phyloP scores from a whole-genome alignment of 1,284 basidiomycete species.

The Ceratobasidium sp. region DNA sequence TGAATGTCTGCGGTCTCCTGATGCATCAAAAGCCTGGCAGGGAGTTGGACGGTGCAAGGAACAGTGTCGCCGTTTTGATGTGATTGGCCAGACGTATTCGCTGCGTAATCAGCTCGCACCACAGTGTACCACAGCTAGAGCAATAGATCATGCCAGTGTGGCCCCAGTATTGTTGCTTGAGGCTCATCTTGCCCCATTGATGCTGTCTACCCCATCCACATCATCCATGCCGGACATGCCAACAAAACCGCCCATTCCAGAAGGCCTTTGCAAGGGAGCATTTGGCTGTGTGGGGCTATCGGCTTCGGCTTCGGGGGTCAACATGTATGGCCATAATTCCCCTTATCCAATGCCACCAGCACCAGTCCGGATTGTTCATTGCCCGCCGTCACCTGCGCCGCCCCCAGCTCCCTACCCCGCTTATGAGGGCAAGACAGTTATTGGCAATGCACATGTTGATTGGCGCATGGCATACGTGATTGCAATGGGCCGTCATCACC shows the following conservation, averaged over 20 bases:
- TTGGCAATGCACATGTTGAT: not conserved
- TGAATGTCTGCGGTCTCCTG: slow-evolving; percentile 2
- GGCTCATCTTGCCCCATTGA: not conserved
- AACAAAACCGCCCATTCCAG: too few species aligned
- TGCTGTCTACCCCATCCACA: too few species aligned
- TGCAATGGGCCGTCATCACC: not conserved
- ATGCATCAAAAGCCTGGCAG: not conserved
- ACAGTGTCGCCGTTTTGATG: not conserved
- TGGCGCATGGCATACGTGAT: not conserved
- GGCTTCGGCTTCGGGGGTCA: not conserved
- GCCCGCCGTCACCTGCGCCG: not conserved
- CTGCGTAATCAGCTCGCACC: too few species aligned
- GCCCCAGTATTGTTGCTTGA: too few species aligned
- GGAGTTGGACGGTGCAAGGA: not conserved
- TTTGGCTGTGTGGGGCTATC: not conserved
- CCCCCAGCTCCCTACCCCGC: not conserved
- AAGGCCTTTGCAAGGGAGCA: too few species aligned
- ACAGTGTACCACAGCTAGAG: too few species aligned
- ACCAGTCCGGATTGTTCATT: not conserved
- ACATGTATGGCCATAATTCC: not conserved
- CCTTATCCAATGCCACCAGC: not conserved
- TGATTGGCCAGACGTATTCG: not conserved
- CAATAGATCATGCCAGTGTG: too few species aligned
- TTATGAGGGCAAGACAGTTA: not conserved
- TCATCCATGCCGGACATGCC: too few species aligned